A percentile compares a stretch with the other conserved stretches of the same genome.
Evolutionary conservation across 2,329 filamentous ascomycete species (phyloP).

Genomic region (Penicillium sumatraense): DNA sequence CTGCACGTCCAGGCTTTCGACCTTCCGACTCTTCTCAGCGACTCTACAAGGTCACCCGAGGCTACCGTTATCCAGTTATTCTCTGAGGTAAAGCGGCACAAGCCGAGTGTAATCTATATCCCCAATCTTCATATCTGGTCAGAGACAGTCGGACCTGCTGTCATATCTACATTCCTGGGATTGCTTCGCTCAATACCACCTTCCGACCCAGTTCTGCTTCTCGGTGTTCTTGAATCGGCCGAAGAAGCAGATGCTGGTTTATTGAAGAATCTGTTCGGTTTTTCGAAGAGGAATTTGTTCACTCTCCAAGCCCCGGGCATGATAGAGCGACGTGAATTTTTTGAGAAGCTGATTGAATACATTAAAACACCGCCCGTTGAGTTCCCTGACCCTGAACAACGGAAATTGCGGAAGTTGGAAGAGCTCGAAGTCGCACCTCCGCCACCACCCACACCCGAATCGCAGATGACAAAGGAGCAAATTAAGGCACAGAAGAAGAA

Average conservation of each 20-base stretch:
- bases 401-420: constrained; percentile 84
- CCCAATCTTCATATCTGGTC: constrained; percentile 91
- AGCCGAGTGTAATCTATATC: constrained; percentile 94
- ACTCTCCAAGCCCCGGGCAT: constrained; percentile 69
- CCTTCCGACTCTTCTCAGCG: constrained; percentile 81
- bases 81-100: constrained; percentile 88
- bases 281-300: constrained; percentile 77
- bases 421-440: constrained; percentile 75
- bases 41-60: constrained; percentile 79
- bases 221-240: constrained; percentile 80
- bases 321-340: constrained; percentile 74
- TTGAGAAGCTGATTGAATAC: constrained; percentile 73
- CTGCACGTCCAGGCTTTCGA: constrained; percentile 95
- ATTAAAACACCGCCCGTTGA: constrained; percentile 79
- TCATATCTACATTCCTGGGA: constrained; percentile 79
- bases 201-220: constrained; percentile 83
- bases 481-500: constrained; percentile 78
- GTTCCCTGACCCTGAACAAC: constrained; percentile 83
- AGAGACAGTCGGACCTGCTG: constrained; percentile 64
- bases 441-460: constrained; percentile 65
- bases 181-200: constrained; percentile 83
- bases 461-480: constrained; percentile 75
- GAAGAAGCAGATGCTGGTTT: constrained; percentile 66
- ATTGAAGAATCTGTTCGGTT: constrained; percentile 81
- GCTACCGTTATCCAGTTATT: constrained; percentile 90